Evolutionary conservation across 176 grass and related monocot species (phyloP).

Genomic region (Eragrostis nindensis): DNA sequence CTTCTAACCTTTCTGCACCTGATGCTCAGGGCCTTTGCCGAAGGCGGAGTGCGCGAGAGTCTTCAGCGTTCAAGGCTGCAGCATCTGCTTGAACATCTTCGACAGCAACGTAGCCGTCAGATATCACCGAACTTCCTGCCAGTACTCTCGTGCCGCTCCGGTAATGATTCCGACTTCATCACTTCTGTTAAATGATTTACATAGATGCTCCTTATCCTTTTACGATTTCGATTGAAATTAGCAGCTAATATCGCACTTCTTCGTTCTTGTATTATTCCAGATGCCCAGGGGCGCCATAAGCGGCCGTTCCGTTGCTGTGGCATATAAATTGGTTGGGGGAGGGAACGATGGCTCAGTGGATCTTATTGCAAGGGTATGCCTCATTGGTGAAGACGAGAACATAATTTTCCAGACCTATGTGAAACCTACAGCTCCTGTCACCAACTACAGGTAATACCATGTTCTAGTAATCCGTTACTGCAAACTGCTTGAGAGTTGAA

Average conservation of each 20-base stretch:
- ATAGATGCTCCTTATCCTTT: neutral
- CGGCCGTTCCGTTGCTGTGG: conserved; percentile 65
- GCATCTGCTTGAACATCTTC: conserved; percentile 80
- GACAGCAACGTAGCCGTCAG: conserved; percentile 61
- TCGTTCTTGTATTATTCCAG: conserved; percentile 20
- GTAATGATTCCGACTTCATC: conserved; percentile 32
- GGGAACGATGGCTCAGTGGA: conserved; percentile 75
- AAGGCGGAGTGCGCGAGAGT: conserved; percentile 79
- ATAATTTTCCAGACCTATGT: conserved; percentile 79
- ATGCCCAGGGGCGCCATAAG: conserved; percentile 58
- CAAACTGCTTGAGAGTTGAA: neutral
- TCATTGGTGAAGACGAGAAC: conserved; percentile 75
- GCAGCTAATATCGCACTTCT: neutral
- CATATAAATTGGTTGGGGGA: conserved; percentile 78
- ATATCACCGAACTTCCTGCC: conserved; percentile 68
- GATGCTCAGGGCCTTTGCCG: conserved; percentile 66
- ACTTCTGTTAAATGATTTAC: neutral
- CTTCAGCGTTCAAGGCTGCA: conserved; percentile 68
- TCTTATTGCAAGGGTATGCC: conserved; percentile 73
- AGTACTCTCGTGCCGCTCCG: conserved; percentile 66
- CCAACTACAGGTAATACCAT: conserved; percentile 70
- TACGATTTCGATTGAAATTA: neutral
- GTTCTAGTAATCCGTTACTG: neutral
- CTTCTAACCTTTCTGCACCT: conserved; percentile 1
- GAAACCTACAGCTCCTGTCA: conserved; percentile 64